A percentile compares a stretch with the other conserved stretches of the same genome.
These are phyloP conservation scores for Claviceps citrina DNA, from an alignment of 2,329 filamentous ascomycete genomes.

Conservation along the genomic window DNA sequence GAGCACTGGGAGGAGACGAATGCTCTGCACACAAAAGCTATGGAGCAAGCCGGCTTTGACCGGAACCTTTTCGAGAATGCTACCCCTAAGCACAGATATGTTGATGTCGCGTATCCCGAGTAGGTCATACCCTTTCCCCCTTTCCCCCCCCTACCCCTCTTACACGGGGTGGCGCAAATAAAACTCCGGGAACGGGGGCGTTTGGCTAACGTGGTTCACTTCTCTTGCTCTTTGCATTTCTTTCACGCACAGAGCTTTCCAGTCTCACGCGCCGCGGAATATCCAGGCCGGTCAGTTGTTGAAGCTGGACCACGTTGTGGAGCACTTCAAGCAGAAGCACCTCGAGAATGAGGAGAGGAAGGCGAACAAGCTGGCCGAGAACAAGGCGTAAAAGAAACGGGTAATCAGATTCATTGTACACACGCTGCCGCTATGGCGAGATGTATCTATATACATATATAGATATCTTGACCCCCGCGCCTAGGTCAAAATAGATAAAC, in stretches of 20 bases:
- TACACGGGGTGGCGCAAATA: too few relatives aligned
- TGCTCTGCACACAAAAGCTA: slow-evolving; percentile 32
- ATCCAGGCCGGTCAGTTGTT: slow-evolving; percentile 38
- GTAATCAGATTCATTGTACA: slow-evolving; percentile 6
- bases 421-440: neutral
- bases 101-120: slow-evolving; percentile 43
- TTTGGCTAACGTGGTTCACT: neutral
- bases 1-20: slow-evolving; percentile 38
- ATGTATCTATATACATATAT: too few relatives aligned
- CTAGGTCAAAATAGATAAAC: too few relatives aligned
- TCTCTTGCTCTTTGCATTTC: neutral
- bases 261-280: slow-evolving; percentile 35
- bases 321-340: slow-evolving; percentile 41
- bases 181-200: neutral
- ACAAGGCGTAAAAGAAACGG: slow-evolving; percentile 19
- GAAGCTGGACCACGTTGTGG: slow-evolving; percentile 40
- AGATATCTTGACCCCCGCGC: too few relatives aligned
- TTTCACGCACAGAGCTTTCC: slow-evolving; percentile 26
- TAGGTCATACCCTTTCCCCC: slow-evolving; percentile 23
- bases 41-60: slow-evolving; percentile 43
- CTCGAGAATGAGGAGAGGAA: slow-evolving; percentile 41
- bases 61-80: slow-evolving; percentile 37
- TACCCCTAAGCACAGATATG: slow-evolving; percentile 26
- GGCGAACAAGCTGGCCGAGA: slow-evolving; percentile 28
- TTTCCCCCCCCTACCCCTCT: neutral